These are phyloP conservation scores for Spatholobus suberectus DNA, from an alignment of 306 rosid genomes.

Conservation along the genomic window DNA sequence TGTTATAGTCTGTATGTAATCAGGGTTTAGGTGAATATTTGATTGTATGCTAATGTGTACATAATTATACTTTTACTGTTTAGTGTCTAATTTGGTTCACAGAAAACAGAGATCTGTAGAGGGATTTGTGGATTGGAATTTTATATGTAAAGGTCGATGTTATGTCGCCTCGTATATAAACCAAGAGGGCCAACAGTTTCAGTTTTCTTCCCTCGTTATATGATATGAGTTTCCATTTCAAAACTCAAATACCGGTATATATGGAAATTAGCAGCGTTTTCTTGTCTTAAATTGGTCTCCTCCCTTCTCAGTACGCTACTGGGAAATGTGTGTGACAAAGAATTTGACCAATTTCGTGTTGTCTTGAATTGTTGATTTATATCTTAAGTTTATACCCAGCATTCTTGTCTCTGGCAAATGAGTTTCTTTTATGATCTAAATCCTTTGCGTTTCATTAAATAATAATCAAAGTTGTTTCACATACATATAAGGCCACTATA, in stretches of 20 bases:
- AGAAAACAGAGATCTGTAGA: neutral
- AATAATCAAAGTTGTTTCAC: neutral
- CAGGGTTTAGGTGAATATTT: conserved; percentile 35
- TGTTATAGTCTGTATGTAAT: conserved; percentile 37
- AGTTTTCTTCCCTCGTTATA: neutral
- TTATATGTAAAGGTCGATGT: neutral
- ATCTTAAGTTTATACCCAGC: neutral
- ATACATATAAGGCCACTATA: neutral
- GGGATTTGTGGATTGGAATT: conserved; percentile 6
- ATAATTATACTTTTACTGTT: conserved; percentile 32
- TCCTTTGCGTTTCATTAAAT: neutral
- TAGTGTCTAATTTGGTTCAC: conserved; percentile 18
- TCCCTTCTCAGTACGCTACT: too few species aligned
- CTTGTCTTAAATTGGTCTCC: too few species aligned
- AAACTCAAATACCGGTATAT: neutral
- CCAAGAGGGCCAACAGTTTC: conserved; percentile 1
- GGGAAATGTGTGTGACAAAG: neutral
- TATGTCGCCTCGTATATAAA: neutral
- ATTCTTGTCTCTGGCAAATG: neutral
- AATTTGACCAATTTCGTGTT: neutral
- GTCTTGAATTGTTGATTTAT: neutral
- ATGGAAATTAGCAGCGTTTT: neutral
- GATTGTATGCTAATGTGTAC: conserved; percentile 34
- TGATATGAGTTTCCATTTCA: neutral
- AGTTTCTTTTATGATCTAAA: neutral